Conservation (phyloP, 176 grass and related monocot species). For the Pharus latifolius region DNA sequence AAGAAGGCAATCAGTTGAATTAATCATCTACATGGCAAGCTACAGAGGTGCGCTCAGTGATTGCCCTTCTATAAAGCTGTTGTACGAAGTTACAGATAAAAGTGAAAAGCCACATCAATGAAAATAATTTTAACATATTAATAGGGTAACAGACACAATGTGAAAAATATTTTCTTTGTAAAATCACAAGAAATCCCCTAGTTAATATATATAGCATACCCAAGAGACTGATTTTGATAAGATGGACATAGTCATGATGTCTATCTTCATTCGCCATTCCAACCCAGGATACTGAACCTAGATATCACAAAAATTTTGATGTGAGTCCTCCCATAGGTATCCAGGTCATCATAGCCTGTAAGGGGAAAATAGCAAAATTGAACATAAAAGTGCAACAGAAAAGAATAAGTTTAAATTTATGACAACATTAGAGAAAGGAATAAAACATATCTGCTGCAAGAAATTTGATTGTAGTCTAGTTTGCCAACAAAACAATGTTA, state of each 20-base stretch:
- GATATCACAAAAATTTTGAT: conserved; percentile 10
- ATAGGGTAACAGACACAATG: background rate
- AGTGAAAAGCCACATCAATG: background rate
- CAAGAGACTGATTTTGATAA: conserved; percentile 75
- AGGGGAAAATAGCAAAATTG: background rate
- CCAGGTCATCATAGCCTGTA: background rate
- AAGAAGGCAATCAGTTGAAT: background rate
- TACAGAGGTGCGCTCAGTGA: background rate
- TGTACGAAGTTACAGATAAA: background rate
- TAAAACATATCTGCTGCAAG: background rate
- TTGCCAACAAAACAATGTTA: conserved; percentile 4
- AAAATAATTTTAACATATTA: background rate
- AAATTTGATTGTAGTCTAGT: background rate
- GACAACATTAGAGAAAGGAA: background rate
- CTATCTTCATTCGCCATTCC: conserved; percentile 86
- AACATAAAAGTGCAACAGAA: background rate
- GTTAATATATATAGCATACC: conserved; percentile 37
- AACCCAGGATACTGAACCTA: conserved; percentile 96
- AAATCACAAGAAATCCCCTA: background rate
- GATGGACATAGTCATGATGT: conserved; percentile 82
- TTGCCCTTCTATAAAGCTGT: background rate
- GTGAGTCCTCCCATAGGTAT: background rate
- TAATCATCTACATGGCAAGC: background rate
- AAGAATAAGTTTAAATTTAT: background rate
- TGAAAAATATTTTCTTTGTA: background rate